Conservation (phyloP, 2,329 filamentous ascomycete genomes). For the Fusarium keratoplasticum region DNA sequence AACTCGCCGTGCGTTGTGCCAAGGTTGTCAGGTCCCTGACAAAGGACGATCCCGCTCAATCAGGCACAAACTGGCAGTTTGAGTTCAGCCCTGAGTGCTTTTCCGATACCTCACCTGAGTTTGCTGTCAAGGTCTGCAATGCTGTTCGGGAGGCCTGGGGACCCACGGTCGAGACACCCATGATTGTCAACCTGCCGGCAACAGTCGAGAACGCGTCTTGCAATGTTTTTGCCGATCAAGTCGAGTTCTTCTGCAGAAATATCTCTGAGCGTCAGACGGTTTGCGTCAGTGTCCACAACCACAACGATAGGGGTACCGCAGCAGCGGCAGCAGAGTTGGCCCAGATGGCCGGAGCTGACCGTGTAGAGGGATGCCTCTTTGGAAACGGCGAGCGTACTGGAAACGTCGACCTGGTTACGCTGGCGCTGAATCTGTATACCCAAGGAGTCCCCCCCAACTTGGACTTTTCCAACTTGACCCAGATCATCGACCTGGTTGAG, state of each 20-base stretch:
- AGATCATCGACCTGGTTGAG: neutral
- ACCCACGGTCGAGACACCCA: constrained; percentile 79
- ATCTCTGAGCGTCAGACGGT: constrained; percentile 89
- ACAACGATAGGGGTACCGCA: neutral
- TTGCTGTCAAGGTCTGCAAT: constrained; percentile 84
- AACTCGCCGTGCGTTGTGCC: constrained; percentile 85
- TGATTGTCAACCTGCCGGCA: constrained; percentile 97
- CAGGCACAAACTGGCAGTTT: constrained; percentile 77
- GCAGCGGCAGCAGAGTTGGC: neutral
- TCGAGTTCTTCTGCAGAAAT: constrained; percentile 93
- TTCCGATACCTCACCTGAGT: constrained; percentile 89
- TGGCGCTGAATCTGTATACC: neutral
- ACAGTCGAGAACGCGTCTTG: constrained; percentile 96
- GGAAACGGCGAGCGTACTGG: neutral
- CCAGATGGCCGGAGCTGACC: neutral
- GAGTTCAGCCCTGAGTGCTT: constrained; percentile 91
- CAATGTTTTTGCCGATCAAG: constrained; percentile 95
- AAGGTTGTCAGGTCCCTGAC: constrained; percentile 90
- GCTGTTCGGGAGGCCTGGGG: constrained; percentile 96
- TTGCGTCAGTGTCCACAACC: constrained; percentile 63
- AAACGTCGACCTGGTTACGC: neutral
- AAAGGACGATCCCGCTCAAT: constrained; percentile 75
- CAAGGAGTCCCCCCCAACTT: neutral
- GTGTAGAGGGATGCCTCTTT: neutral
- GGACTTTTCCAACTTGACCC: neutral